Evolutionary conservation across 129 eudicot species (phyloP), one percentile per base, ranked within the genome.

Genomic region (Flaveria sonorensis): DNA sequence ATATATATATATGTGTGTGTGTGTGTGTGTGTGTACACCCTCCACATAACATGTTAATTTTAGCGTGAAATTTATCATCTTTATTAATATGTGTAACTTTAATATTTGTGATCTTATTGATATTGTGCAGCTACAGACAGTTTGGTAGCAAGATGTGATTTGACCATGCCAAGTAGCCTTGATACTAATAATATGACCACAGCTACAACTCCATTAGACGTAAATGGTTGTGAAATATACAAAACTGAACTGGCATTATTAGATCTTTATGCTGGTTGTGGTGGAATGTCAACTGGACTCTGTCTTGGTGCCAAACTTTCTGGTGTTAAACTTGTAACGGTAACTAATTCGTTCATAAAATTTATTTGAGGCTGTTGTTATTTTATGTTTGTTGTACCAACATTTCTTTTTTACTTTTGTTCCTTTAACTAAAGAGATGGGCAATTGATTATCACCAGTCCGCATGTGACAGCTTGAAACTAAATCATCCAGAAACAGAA

Each of bases 221-320:
- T 75, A 50, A 62, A 77, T 14, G 50, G 72, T 47, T 83, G 70
- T 82, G 77, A 85, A 46, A 55, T 86, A 56, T 48, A 75, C 70
- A 84, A 82, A 63, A 28, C 71, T 5, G 97, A 88, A 47, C 80
- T 88, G 78, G 30, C 92, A 50, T 80, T 93, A 80, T 83, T 93
- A 66, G 98, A 93, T 84, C 86, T 93, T 23, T 93, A 83, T 78
- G 78, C 97, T 82, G 98, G 98, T 66, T 93, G 98, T 81, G 98
- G 98, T 79, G 98, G 96, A 83, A 90, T 93, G 98, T 93, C 98
- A 19, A 93, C 97, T 80, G 98, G 98, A 71, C 79, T 93, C 76
- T 90, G 98, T 77, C 76, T 88, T 78, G 98, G 98, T 65, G 92
- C 98, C 63, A 86, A 84, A 75, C 80, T 88, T 66, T 87, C 92